Conservation (phyloP, 176 grass and related monocot species). For the Lolium perenne region DNA sequence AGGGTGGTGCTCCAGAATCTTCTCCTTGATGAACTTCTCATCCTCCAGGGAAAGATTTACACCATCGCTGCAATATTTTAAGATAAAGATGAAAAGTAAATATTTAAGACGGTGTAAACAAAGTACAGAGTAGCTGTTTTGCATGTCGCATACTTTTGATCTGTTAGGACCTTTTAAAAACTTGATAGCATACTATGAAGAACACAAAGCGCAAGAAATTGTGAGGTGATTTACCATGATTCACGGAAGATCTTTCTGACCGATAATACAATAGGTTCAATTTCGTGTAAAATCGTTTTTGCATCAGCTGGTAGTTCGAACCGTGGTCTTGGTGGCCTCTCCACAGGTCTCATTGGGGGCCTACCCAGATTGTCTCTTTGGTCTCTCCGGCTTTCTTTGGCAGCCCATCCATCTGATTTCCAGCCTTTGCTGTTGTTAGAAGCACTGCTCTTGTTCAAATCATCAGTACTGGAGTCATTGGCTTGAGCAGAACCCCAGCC, state of each 20-base stretch:
- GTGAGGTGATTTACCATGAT: slow-evolving; percentile 60
- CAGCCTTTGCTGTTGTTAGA: slow-evolving; percentile 55
- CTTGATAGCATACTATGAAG: not conserved
- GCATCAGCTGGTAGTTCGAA: slow-evolving; percentile 74
- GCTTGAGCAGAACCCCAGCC: slow-evolving; percentile 45
- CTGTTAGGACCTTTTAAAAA: not conserved
- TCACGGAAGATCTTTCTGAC: slow-evolving; percentile 79
- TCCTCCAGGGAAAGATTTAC: slow-evolving; percentile 66
- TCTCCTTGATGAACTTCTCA: slow-evolving; percentile 77
- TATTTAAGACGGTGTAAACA: slow-evolving; percentile 19
- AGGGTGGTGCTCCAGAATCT: slow-evolving; percentile 83
- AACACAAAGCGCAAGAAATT: slow-evolving; percentile 32
- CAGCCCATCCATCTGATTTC: slow-evolving; percentile 77
- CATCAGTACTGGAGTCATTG: slow-evolving; percentile 38
- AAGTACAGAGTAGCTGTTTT: not conserved
- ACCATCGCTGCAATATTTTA: slow-evolving; percentile 62
- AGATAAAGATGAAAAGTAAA: slow-evolving; percentile 38
- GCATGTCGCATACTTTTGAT: not conserved
- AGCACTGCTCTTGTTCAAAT: slow-evolving; percentile 34
- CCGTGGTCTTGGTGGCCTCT: slow-evolving; percentile 53
- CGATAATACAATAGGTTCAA: slow-evolving; percentile 62
- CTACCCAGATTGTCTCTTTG: slow-evolving; percentile 56
- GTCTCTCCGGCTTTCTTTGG: slow-evolving; percentile 56
- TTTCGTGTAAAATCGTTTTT: slow-evolving; percentile 69
- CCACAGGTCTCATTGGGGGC: slow-evolving; percentile 47